Evolutionary conservation across 129 eudicot genomes (phyloP).

Genomic region (Flaveria sonorensis): DNA sequence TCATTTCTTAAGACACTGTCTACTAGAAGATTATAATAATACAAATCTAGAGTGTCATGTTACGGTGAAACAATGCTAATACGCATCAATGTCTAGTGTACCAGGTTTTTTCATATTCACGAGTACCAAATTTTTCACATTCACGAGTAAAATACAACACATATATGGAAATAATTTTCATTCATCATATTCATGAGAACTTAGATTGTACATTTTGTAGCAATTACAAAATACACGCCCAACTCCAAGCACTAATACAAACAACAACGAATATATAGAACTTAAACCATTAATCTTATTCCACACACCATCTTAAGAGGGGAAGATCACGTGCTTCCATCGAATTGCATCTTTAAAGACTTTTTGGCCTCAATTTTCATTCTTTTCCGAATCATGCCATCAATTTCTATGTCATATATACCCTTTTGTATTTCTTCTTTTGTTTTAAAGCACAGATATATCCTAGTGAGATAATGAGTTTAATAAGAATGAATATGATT

Average conservation of each 20-base stretch:
- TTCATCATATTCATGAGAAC: background rate
- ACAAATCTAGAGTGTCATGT: background rate
- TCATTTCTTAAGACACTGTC: background rate
- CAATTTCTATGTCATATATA: constrained; percentile 24
- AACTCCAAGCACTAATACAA: background rate
- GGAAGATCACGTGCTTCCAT: background rate
- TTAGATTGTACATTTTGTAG: background rate
- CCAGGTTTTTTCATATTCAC: too few relatives aligned
- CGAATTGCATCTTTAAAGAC: constrained; percentile 26
- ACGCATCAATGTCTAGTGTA: background rate
- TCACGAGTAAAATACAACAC: too few relatives aligned
- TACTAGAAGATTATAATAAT: background rate
- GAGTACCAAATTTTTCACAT: too few relatives aligned
- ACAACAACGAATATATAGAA: background rate
- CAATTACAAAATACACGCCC: background rate
- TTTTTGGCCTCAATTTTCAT: constrained; percentile 22
- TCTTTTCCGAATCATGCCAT: constrained; percentile 27
- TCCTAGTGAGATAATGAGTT: background rate
- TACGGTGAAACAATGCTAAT: background rate
- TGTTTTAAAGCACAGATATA: background rate
- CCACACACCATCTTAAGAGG: background rate
- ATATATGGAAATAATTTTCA: too few relatives aligned
- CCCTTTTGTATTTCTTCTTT: background rate
- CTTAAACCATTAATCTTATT: background rate
- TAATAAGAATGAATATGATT: background rate